Evolutionary conservation across 495 filamentous ascomycete species (phyloP), one percentile per base, ranked within the genome.

Genomic region (Penicillium alfredii): DNA sequence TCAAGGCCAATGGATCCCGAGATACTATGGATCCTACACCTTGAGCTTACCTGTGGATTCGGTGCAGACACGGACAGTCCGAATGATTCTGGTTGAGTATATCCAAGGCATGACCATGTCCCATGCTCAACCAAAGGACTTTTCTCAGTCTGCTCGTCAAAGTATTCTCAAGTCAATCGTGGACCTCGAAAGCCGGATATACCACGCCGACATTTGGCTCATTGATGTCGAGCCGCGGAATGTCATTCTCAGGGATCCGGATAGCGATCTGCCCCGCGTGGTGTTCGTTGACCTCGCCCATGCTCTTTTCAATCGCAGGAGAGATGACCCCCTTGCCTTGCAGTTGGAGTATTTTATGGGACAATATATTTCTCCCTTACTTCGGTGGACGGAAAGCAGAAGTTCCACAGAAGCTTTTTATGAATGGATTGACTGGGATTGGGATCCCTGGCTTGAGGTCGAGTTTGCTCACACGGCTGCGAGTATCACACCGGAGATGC

Each of bases 21-120:
- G 16, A 10, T 49, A 32, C 23, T 47, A 46, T 25, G 45, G 43
- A 16, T 47, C 43, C 7, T 49, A 49, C 30, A 27, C 43, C 14
- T 16, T 24, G 39, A 9, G 10, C 17, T 29, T 59, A 34, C 26
- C 38, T 25, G 46, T 47, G 27, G 15, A 44, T 32, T 33, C 22
- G 28, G 8, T 15, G 8, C 32, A 40, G 9, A 46, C 35, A 10
- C 49, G 55, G 13, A 36, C 28, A 13, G 45, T 59, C 23, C 43
- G 49, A 44, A 25, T 59, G 34, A 47, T 58, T 30, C 35, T 58
- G 19, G 33, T 58, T 27, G 54, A 58, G 14, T 24, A 38, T 19
- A 39, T 58, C 4, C n/a, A 24, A 20, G 54, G 54, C 13, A 37
- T 37, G 10, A 43, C 43, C 10, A 57, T 57, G 53, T 16, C 16